Conservation (phyloP, 23 red algal species). For the Gracilaria gracilis region DNA sequence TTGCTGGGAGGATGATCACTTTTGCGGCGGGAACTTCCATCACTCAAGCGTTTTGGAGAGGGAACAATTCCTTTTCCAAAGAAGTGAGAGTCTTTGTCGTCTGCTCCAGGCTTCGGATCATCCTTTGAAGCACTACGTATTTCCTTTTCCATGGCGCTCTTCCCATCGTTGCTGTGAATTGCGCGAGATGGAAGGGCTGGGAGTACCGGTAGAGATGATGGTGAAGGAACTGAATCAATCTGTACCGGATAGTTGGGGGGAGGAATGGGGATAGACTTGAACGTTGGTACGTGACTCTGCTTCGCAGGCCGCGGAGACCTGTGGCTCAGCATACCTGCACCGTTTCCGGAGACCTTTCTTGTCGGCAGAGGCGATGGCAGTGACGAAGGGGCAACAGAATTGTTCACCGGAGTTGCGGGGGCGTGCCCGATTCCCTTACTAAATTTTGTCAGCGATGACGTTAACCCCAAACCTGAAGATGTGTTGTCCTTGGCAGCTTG, state of each 20-base stretch:
- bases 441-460: constrained; percentile 64
- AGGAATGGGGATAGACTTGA: constrained; percentile 44
- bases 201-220: constrained; percentile 51
- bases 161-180: neutral
- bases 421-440: constrained; percentile 31
- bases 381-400: constrained; percentile 37
- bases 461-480: neutral
- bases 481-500: neutral
- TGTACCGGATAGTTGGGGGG: neutral
- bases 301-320: constrained; percentile 54
- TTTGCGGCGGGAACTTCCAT: neutral
- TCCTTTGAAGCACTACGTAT: neutral
- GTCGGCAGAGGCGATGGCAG: constrained; percentile 50
- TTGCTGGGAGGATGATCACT: constrained; percentile 1
- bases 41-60: neutral
- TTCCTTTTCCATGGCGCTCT: constrained; percentile 25
- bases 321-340: constrained; percentile 4
- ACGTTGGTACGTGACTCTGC: neutral
- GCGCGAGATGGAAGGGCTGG: constrained; percentile 38
- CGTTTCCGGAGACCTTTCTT: neutral
- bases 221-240: constrained; percentile 58
- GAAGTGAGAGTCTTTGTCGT: neutral
- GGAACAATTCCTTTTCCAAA: neutral
- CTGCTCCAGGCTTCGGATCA: neutral
- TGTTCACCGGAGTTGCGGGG: constrained; percentile 36